phyloP scores from a whole-genome alignment of 2,329 filamentous ascomycete species.

The Curvularia spicifera region DNA sequence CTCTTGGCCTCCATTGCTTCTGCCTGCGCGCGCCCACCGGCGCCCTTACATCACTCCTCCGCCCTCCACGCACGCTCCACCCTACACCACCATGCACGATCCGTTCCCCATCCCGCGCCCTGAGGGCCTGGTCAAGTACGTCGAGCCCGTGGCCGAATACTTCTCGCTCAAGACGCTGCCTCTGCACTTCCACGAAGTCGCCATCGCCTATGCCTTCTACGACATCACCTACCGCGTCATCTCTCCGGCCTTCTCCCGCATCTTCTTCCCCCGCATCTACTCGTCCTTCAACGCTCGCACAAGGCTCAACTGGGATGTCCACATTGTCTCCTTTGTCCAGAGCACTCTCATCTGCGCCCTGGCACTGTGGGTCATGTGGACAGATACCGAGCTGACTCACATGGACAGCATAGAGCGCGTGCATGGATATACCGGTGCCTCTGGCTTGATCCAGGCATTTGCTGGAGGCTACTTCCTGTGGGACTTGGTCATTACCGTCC shows the following conservation, averaged over 20 bases:
- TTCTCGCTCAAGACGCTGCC: slow-evolving; percentile 71
- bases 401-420: slow-evolving; percentile 73
- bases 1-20: slow-evolving; percentile 8
- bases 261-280: slow-evolving; percentile 70
- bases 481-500: slow-evolving; percentile 74
- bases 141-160: slow-evolving; percentile 69
- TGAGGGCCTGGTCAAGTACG: slow-evolving; percentile 60
- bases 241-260: slow-evolving; percentile 69
- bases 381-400: slow-evolving; percentile 69
- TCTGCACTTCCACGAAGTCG: slow-evolving; percentile 77
- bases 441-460: slow-evolving; percentile 76
- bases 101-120: slow-evolving; percentile 70
- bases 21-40: slow-evolving; percentile 11
- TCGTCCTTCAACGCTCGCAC: slow-evolving; percentile 65
- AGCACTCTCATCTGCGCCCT: slow-evolving; percentile 72
- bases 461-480: slow-evolving; percentile 84
- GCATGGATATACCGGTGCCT: slow-evolving; percentile 77
- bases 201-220: slow-evolving; percentile 71
- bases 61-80: slow-evolving; percentile 15
- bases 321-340: slow-evolving; percentile 84
- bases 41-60: slow-evolving; percentile 19
- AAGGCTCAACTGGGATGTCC: slow-evolving; percentile 82
- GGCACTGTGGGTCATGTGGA: slow-evolving; percentile 73
- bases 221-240: slow-evolving; percentile 69
- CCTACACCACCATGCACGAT: slow-evolving; percentile 66